Base-by-base conservation (phyloP, 225 moss, liverwort and hornwort species). In the Bryoerythrophyllum caledonicum region DNA sequence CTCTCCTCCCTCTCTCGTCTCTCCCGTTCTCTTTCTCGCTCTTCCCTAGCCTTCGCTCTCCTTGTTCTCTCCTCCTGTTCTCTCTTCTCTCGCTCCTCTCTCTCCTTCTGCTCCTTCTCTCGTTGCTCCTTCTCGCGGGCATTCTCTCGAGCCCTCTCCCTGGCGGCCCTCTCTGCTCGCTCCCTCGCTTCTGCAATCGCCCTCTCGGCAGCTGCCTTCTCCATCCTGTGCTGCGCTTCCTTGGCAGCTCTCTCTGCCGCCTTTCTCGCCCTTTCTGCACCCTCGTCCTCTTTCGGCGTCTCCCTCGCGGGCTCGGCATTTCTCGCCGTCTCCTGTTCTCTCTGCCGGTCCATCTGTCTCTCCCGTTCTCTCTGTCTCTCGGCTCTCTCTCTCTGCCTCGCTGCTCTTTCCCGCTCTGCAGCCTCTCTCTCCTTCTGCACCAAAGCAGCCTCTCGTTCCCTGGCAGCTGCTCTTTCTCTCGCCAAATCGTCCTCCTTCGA, bases 141-240 rank as follows among this genome's bases (percentile, higher is more conserved):
- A 16, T 77, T 87, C 74, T 94, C 90, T 51, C 90, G 63, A 7
- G 86, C 88, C 54, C 84, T 63, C 24, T 86, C 83, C 78, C 77
- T 27, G 4, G 86, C 90, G 1, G 84, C 88, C 76, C 69, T 88
- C 79, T 90, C 92, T 8, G 84, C 88, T 60, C 90, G 86, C 80
- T 90, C 90, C 38, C 91, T 82, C 16, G 91, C 90, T 76, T 91
- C 91, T 6, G 73, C 85, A 16, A 88, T 75, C 46, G 88, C 95
- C 80, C 90, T 90, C 66, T 94, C 97, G 0, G 82, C 91, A n/a
- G 92, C 92, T 10, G 90, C 89, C 63, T 87, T 96, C 85, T 93
- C 93, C 67, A 89, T 82, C 65, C 93, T 88, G 63, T 90, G 90
- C 65, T 88, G 87, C 24, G 92, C 94, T 71, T 96, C 96, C 69